These are phyloP conservation scores for Ceratobasidium sp. DNA, from an alignment of 1,284 basidiomycete genomes.

Conservation along the genomic window DNA sequence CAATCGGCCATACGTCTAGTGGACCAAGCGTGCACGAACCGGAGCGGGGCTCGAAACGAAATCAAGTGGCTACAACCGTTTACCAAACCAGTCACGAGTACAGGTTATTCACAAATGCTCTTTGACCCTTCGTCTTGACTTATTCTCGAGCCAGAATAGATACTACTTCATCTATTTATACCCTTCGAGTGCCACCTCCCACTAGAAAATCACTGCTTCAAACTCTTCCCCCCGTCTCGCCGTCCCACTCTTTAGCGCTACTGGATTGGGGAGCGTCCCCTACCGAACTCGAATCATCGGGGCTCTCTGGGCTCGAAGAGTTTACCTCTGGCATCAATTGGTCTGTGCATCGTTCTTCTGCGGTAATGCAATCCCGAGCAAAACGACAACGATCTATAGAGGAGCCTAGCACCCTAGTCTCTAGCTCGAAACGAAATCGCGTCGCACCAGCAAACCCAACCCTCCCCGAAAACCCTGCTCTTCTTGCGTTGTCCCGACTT, in stretches of 20 bases:
- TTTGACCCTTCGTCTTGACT: constrained; percentile 14
- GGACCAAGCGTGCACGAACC: constrained; percentile 18
- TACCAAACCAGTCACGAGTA: background rate
- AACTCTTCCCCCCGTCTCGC: constrained; percentile 13
- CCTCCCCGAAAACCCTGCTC: background rate
- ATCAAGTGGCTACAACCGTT: constrained; percentile 31
- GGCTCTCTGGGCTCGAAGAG: constrained; percentile 32
- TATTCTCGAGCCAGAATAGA: constrained; percentile 35
- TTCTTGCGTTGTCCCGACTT: background rate
- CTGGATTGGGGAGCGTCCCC: constrained; percentile 26
- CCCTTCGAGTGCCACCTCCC: constrained; percentile 14
- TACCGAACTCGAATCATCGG: constrained; percentile 7
- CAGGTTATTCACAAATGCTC: constrained; percentile 34
- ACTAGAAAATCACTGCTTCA: constrained; percentile 11
- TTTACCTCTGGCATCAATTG: constrained; percentile 33
- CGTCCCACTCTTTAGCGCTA: constrained; percentile 11
- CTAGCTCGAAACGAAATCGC: constrained; percentile 21
- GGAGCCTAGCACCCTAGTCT: background rate
- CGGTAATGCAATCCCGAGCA: background rate
- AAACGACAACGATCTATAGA: constrained; percentile 28
- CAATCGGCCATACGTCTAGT: background rate
- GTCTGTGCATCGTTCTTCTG: background rate
- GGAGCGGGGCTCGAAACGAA: background rate
- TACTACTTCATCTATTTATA: background rate
- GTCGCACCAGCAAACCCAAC: background rate